Evolutionary conservation across 2,329 filamentous ascomycete genomes (phyloP).

Genomic region (Fusarium newnesense): DNA sequence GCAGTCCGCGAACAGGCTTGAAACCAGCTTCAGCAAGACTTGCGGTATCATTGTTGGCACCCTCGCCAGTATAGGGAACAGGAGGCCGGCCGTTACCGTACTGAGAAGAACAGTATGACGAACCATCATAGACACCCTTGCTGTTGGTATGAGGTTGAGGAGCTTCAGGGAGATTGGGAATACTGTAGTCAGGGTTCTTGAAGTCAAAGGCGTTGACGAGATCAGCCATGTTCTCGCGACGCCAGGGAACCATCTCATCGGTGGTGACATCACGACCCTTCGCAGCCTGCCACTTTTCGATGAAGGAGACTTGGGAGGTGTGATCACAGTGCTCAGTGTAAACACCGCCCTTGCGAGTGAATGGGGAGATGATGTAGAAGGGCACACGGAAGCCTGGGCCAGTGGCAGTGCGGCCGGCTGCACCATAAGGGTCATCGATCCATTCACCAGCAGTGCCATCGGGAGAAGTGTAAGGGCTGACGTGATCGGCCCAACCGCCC

Average conservation of each 20-base stretch:
- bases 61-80: neutral
- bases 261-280: conserved; percentile 7
- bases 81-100: neutral
- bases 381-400: conserved; percentile 2
- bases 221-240: conserved; percentile 15
- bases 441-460: conserved; percentile 6
- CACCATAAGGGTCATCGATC: conserved; percentile 8
- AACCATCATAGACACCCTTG: conserved; percentile 7
- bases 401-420: neutral
- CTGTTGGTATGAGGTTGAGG: neutral
- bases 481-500: conserved; percentile 8
- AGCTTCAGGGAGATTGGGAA: neutral
- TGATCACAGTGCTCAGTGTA: conserved; percentile 16
- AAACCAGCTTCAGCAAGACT: neutral
- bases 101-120: neutral
- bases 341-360: conserved; percentile 7
- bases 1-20: conserved; percentile 1
- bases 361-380: conserved; percentile 9
- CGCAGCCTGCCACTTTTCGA: conserved; percentile 14
- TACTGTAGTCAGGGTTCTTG: neutral
- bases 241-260: neutral
- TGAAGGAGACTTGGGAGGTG: neutral
- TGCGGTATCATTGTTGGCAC: neutral
- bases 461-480: neutral
- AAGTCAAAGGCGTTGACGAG: conserved; percentile 14